These are phyloP conservation scores for Pseudopithomyces chartarum DNA, from an alignment of 2,329 filamentous ascomycete species.

Conservation along the genomic window DNA sequence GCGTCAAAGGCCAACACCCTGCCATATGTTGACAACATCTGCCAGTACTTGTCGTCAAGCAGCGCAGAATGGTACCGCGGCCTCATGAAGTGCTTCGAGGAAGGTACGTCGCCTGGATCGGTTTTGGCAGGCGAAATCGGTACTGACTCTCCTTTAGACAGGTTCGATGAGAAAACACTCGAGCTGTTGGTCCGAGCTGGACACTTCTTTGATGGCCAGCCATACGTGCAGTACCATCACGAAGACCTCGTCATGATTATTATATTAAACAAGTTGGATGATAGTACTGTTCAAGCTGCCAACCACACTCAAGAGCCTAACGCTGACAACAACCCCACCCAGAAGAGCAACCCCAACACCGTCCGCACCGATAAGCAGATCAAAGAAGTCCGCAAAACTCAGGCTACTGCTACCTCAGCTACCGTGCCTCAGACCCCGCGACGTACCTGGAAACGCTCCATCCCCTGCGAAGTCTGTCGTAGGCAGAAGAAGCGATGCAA, in stretches of 20 bases:
- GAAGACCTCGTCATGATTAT: slow-evolving; percentile 1
- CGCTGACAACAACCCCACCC: background rate
- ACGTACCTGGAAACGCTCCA: background rate
- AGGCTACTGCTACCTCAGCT: background rate
- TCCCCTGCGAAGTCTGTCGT: background rate
- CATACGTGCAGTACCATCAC: background rate
- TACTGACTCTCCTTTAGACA: background rate
- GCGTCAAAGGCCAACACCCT: background rate
- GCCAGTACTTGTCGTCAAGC: background rate
- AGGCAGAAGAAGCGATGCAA: background rate
- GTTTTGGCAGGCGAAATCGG: background rate
- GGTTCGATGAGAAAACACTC: background rate
- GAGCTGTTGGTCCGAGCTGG: background rate
- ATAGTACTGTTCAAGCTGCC: background rate
- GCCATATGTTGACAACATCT: slow-evolving; percentile 1
- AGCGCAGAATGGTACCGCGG: background rate
- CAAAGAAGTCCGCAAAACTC: no score
- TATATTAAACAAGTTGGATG: background rate
- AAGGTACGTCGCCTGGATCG: background rate
- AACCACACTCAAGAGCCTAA: no score
- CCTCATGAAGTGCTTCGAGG: slow-evolving; percentile 1
- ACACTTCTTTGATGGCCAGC: background rate
- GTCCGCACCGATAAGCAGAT: no score
- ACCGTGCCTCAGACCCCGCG: background rate
- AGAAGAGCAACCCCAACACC: background rate